phyloP scores from a whole-genome alignment of 768 basidiomycete species.

The Calocybe indica region DNA sequence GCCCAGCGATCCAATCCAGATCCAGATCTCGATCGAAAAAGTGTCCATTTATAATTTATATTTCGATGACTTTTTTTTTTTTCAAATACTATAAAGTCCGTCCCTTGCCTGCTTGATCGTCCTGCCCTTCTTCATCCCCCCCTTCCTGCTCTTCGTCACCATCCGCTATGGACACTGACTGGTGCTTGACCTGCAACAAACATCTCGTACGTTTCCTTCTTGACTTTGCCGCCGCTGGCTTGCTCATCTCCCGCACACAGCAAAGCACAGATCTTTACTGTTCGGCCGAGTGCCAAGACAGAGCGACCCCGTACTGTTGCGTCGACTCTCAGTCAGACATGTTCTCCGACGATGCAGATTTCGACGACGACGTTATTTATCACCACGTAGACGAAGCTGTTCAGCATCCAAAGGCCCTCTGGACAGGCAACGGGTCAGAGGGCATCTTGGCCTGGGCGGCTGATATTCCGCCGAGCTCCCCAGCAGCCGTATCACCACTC shows the following conservation, averaged over 20 bases:
- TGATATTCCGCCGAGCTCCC: constrained; percentile 27
- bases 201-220: constrained; percentile 40
- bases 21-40: not conserved
- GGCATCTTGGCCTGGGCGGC: constrained; percentile 46
- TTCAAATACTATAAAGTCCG: not conserved
- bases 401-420: constrained; percentile 12
- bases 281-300: constrained; percentile 35
- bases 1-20: not conserved
- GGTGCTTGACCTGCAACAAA: constrained; percentile 64
- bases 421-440: constrained; percentile 32
- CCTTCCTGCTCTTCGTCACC: constrained; percentile 3
- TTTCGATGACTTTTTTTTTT: too few species aligned
- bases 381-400: constrained; percentile 13
- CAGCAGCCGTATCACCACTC: constrained; percentile 15
- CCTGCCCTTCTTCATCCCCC: constrained; percentile 12
- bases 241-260: constrained; percentile 12
- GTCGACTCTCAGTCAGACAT: constrained; percentile 3
- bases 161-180: constrained; percentile 55
- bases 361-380: constrained; percentile 18
- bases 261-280: constrained; percentile 44
- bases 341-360: constrained; percentile 10
- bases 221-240: constrained; percentile 12
- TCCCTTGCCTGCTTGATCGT: constrained; percentile 4
- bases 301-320: constrained; percentile 19
- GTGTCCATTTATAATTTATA: too few species aligned